Conservation (phyloP, 768 basidiomycete species). For the Clitopilus hobsonii region DNA sequence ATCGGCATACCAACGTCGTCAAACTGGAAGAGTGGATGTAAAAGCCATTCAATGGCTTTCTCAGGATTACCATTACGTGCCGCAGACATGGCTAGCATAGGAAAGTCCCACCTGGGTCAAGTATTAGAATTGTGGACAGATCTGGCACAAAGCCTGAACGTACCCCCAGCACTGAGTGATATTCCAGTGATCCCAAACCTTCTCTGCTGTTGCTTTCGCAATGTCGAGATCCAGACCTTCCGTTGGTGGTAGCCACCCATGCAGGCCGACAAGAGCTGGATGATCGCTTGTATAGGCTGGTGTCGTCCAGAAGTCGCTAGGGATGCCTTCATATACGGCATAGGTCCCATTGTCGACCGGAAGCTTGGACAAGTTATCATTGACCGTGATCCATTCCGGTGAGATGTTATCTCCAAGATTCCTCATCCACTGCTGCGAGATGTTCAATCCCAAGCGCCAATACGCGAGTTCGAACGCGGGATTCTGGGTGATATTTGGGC, state of each 20-base stretch:
- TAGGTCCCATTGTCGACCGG: constrained; percentile 49
- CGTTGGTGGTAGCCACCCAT: constrained; percentile 55
- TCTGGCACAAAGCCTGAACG: constrained; percentile 10
- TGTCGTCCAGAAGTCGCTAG: constrained; percentile 47
- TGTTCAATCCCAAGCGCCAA: constrained; percentile 46
- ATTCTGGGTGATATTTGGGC: constrained; percentile 48
- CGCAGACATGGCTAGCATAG: constrained; percentile 60
- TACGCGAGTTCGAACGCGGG: constrained; percentile 58
- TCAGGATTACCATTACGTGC: constrained; percentile 46
- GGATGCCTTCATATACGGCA: constrained; percentile 52
- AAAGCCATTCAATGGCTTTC: constrained; percentile 49
- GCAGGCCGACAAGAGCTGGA: constrained; percentile 49
- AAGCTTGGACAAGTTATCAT: constrained; percentile 41
- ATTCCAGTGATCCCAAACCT: constrained; percentile 53
- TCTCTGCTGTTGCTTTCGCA: constrained; percentile 45
- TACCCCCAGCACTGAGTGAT: constrained; percentile 50
- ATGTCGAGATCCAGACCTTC: constrained; percentile 40
- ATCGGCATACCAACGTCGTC: constrained; percentile 60
- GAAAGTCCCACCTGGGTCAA: constrained; percentile 51
- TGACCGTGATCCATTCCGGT: constrained; percentile 37
- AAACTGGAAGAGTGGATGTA: constrained; percentile 50
- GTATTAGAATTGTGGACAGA: neutral
- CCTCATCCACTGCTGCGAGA: constrained; percentile 47
- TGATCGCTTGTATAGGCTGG: constrained; percentile 51
- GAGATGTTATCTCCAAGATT: constrained; percentile 37